Evolutionary conservation across 805 yeast species (phyloP), one percentile per base, ranked within the genome.

Genomic region (Pichia nakasei): DNA sequence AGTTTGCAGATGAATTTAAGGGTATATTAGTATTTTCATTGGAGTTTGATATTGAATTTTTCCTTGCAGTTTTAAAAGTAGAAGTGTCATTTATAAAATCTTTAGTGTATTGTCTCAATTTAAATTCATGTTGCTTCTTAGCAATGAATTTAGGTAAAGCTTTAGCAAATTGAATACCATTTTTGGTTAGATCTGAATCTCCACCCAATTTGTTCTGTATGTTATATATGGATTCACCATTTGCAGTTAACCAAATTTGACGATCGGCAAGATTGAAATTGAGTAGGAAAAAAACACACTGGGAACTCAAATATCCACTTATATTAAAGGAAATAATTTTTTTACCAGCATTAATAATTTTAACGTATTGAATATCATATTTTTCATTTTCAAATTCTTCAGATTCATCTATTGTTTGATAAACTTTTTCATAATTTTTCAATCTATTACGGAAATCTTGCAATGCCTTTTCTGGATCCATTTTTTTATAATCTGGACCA

Each of bases 401-500:
- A 21, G 47, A 53, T 38, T 85, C 94, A 50, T 84, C 95, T 32
- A 91, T 82, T 1, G 96, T 83, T 61, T 93, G 89, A 63, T 91
- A 91, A 1, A 91, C 96, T 59, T 73, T 76, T 59, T 88, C 91
- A 60, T 91, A 91, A 58, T 91, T 91, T 32, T 70, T 65, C 48
- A 91, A 71, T 46, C 98, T 73, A 41, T 82, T 82, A 43, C 81
- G 77, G 59, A 91, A 91, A 64, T 91, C 98, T 39, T 68, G 71
- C 21, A 91, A 60, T 0, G 97, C 96, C 13, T 73, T 55, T 38
- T 79, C 78, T 2, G 85, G 85, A 58, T 91, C 91, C 86, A 88
- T 87, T 40, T 80, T 73, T 47, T 73, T 73, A 65, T 91, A 91
- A 64, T 91, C 97, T 0, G 97, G 98, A 0, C 98, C 98, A 26